Base-by-base conservation (phyloP, 495 filamentous ascomycete genomes). In the Penicillium arizonense region DNA sequence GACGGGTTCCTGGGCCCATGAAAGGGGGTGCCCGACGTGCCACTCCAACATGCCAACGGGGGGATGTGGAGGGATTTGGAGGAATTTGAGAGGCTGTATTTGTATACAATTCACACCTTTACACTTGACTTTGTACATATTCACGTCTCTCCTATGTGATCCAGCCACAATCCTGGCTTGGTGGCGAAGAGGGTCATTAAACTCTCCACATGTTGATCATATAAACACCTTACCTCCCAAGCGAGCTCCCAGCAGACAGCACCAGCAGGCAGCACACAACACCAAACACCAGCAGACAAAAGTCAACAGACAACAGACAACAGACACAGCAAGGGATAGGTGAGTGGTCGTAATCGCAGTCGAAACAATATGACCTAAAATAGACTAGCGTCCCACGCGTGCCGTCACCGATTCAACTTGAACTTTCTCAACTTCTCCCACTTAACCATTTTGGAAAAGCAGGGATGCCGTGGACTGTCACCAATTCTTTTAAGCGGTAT, bases 401-500 rank as follows among this genome's bases (percentile, higher is more conserved):
- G 60, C 57, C 45, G 60, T 66, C 60, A 63, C 62, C 61, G 40
- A 59, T 45, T 63, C 57, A 63, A 63, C 41, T 53, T 39, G 47
- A 53, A 57, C 55, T 49, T 43, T 30, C 43, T 33, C 39, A 26
- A 51, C 43, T 26, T 38, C 18, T 53, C 43, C 60, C 53, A 61
- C 43, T 38, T 44, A 55, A 24, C 21, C 36, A 13, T 35, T 42
- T 41, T 28, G 28, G 37, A 23, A 13, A 44, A 60, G 56, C 53
- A 67, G 61, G 65, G 70, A 81, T 81, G 78, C 76, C 77, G 68
- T 81, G 75, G 67, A 79, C 76, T 52, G 77, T 81, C 53, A 79
- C 78, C 58, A 81, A 81, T 70, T 81, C 78, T 57, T 81, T 80
- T 49, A 81, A 78, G 68, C 72, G 78, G 78, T 81, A 69, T 18